Evolutionary conservation across 306 rosid genomes (phyloP).

Genomic region (Psophocarpus tetragonolobus): DNA sequence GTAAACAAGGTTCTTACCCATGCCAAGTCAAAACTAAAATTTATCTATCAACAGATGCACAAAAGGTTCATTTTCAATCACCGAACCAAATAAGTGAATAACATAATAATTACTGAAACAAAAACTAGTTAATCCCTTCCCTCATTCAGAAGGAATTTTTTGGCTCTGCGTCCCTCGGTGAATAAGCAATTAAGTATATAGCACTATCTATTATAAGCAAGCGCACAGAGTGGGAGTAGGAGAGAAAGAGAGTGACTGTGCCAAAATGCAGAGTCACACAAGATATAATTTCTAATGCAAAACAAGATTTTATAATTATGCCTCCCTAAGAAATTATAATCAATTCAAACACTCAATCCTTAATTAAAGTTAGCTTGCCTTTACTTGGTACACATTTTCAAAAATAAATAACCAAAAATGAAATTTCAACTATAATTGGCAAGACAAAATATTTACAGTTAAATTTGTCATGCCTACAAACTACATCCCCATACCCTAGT

Average conservation of each 20-base stretch:
- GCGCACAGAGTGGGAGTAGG: not conserved
- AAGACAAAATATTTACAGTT: not conserved
- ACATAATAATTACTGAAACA: conserved; percentile 8
- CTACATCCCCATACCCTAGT: not conserved
- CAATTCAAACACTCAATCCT: not conserved
- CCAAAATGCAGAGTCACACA: not conserved
- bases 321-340: not conserved
- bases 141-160: not conserved
- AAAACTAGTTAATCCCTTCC: not conserved
- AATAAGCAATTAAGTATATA: not conserved
- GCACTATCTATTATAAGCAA: not conserved
- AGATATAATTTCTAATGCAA: not conserved
- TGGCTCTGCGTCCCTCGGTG: not conserved
- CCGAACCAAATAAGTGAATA: conserved; percentile 15
- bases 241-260: not conserved
- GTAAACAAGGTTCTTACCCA: conserved; percentile 2
- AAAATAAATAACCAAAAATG: not conserved
- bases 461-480: not conserved
- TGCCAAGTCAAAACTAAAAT: conserved; percentile 21
- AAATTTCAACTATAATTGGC: not conserved
- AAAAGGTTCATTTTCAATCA: not conserved
- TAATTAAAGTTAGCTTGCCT: not conserved
- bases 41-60: conserved; percentile 8
- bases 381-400: not conserved
- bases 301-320: not conserved